Evolutionary conservation across 2,329 filamentous ascomycete species (phyloP).

Genomic region (Clonostachys solani): DNA sequence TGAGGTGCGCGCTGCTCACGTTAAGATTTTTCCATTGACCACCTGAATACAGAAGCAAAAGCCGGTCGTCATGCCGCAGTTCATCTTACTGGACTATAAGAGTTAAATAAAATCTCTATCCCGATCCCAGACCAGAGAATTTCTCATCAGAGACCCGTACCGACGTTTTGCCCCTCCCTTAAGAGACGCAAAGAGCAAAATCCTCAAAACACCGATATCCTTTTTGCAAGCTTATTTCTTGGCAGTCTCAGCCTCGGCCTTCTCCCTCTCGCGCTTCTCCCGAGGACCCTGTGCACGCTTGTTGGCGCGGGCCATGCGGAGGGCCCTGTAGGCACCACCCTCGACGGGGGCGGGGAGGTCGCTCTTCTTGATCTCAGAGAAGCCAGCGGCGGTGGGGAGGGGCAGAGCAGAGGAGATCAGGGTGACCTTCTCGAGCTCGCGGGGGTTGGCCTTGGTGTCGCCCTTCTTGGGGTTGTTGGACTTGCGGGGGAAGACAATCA

Average conservation of each 20-base stretch:
- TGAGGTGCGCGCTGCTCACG: not conserved
- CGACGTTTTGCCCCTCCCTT: constrained; percentile 27
- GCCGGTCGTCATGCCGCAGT: constrained; percentile 35
- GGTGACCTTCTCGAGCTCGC: constrained; percentile 58
- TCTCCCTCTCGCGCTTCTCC: constrained; percentile 91
- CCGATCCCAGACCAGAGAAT: constrained; percentile 23
- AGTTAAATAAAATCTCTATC: constrained; percentile 29
- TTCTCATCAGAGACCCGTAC: constrained; percentile 27
- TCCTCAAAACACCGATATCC: constrained; percentile 34
- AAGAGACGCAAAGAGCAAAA: constrained; percentile 33
- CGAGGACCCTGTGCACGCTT: constrained; percentile 76
- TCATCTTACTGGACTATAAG: constrained; percentile 27
- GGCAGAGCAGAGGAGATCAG: constrained; percentile 54
- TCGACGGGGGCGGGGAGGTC: constrained; percentile 71
- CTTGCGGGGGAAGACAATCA: constrained; percentile 98
- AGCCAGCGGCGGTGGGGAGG: constrained; percentile 62
- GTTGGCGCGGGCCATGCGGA: constrained; percentile 81
- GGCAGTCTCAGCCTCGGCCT: constrained; percentile 75
- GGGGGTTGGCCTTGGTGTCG: constrained; percentile 80
- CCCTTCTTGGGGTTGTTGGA: constrained; percentile 90
- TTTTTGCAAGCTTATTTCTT: constrained; percentile 70
- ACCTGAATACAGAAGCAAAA: constrained; percentile 19
- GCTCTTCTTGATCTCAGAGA: constrained; percentile 77
- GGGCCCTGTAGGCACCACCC: constrained; percentile 81
- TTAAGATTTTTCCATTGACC: not conserved